Conservation (phyloP, 768 basidiomycete genomes). For the Epithele typhae region DNA sequence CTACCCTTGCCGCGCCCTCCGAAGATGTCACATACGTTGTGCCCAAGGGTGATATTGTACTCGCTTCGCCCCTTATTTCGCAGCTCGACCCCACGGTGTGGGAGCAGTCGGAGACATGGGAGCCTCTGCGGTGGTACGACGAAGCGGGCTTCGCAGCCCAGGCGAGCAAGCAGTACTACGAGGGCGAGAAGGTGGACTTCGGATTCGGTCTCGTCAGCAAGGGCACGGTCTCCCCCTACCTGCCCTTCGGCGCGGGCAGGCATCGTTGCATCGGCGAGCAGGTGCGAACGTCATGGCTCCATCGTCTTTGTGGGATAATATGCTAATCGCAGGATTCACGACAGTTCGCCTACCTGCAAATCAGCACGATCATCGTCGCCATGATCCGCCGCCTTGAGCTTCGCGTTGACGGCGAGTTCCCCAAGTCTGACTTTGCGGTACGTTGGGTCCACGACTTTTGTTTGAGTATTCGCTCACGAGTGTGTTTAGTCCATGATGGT, state of each 20-base stretch:
- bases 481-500: constrained; percentile 83
- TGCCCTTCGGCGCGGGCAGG: constrained; percentile 95
- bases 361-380: constrained; percentile 78
- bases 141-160: constrained; percentile 75
- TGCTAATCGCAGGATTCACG: constrained; percentile 3
- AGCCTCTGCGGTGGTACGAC: constrained; percentile 84
- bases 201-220: constrained; percentile 96
- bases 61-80: constrained; percentile 84
- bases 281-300: constrained; percentile 18
- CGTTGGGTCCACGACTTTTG: constrained; percentile 25
- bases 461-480: not conserved
- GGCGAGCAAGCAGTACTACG: constrained; percentile 72
- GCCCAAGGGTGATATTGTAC: constrained; percentile 84
- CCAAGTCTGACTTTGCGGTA: constrained; percentile 88
- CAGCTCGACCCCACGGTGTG: constrained; percentile 85
- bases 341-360: constrained; percentile 92
- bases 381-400: constrained; percentile 76
- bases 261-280: constrained; percentile 91
- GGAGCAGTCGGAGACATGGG: constrained; percentile 68
- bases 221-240: constrained; percentile 93
- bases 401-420: constrained; percentile 62
- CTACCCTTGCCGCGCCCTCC: constrained; percentile 73
- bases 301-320: not conserved
- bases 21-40: constrained; percentile 76
- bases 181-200: constrained; percentile 90